These are phyloP conservation scores for Colletotrichum ledebouriae DNA, from an alignment of 2,329 filamentous ascomycete genomes.

Conservation along the genomic window DNA sequence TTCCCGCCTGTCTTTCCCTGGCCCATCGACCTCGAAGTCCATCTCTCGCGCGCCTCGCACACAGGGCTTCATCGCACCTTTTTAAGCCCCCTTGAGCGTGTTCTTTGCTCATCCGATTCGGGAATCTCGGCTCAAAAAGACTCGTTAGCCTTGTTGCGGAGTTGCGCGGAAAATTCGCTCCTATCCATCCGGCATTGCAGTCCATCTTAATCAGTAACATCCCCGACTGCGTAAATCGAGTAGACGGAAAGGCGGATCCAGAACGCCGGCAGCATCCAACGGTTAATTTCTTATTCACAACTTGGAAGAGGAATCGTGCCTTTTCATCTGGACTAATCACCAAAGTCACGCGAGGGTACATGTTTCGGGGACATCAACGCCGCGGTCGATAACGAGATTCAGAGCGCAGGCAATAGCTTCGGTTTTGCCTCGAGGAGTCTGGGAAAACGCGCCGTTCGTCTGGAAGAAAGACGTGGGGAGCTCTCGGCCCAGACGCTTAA, in stretches of 20 bases:
- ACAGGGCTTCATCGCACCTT: neutral
- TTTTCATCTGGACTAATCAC: too few species aligned
- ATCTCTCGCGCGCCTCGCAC: conserved; percentile 14
- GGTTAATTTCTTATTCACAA: too few species aligned
- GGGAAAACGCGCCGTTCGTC: conserved; percentile 36
- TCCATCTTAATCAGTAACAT: neutral
- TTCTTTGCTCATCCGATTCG: neutral
- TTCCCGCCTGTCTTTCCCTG: conserved; percentile 50
- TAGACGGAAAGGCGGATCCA: too few species aligned
- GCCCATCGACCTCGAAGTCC: conserved; percentile 1
- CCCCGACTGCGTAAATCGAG: neutral
- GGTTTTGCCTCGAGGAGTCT: conserved; percentile 21
- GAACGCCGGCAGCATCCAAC: too few species aligned
- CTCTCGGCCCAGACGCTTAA: conserved; percentile 43
- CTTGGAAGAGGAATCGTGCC: too few species aligned
- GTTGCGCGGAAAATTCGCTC: too few species aligned
- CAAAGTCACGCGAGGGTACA: conserved; percentile 2
- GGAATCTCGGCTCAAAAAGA: neutral
- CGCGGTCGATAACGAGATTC: conserved; percentile 2
- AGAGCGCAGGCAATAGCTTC: neutral
- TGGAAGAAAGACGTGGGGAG: conserved; percentile 34
- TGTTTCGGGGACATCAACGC: neutral
- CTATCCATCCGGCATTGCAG: too few species aligned
- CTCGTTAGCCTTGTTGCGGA: neutral
- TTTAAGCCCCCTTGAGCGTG: conserved; percentile 27